These are phyloP conservation scores for Graphium sp. DNA, from an alignment of 2,329 filamentous ascomycete genomes.

Conservation along the genomic window DNA sequence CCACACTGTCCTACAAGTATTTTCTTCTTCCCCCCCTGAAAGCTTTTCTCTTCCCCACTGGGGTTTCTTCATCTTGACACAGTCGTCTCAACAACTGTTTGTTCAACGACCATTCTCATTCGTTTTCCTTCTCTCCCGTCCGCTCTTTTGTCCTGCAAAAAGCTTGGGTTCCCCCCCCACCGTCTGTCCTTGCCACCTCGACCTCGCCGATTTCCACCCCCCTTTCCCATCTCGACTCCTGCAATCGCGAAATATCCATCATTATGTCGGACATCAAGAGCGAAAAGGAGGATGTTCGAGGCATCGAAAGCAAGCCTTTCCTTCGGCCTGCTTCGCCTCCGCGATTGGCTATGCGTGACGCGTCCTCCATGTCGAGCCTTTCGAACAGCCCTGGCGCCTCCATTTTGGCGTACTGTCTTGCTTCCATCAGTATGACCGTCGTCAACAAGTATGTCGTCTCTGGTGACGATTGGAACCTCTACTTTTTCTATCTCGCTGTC, in stretches of 20 bases:
- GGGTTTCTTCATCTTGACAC: no score
- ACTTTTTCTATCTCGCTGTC: slow-evolving; percentile 83
- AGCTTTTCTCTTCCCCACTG: no score
- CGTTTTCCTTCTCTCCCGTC: no score
- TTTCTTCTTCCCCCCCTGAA: no score
- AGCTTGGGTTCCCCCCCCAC: no score
- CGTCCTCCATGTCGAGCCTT: slow-evolving; percentile 27
- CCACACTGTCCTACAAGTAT: no score
- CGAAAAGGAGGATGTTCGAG: slow-evolving; percentile 56
- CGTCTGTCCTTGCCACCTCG: no score
- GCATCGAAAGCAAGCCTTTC: slow-evolving; percentile 33
- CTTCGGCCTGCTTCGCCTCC: slow-evolving; percentile 14
- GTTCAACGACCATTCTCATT: no score
- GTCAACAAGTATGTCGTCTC: slow-evolving; percentile 98
- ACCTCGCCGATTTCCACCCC: neutral
- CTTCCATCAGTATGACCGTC: slow-evolving; percentile 99
- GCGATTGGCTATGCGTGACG: slow-evolving; percentile 2
- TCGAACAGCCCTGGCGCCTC: slow-evolving; percentile 66
- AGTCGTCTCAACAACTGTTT: no score
- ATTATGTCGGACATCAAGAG: slow-evolving; percentile 80
- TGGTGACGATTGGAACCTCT: slow-evolving; percentile 81
- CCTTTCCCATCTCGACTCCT: neutral
- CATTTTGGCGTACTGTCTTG: slow-evolving; percentile 78
- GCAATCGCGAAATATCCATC: slow-evolving; percentile 1
- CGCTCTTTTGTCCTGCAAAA: no score